Evolutionary conservation across 805 yeast genomes (phyloP).

Genomic region (Ogataea nitratoaversa): DNA sequence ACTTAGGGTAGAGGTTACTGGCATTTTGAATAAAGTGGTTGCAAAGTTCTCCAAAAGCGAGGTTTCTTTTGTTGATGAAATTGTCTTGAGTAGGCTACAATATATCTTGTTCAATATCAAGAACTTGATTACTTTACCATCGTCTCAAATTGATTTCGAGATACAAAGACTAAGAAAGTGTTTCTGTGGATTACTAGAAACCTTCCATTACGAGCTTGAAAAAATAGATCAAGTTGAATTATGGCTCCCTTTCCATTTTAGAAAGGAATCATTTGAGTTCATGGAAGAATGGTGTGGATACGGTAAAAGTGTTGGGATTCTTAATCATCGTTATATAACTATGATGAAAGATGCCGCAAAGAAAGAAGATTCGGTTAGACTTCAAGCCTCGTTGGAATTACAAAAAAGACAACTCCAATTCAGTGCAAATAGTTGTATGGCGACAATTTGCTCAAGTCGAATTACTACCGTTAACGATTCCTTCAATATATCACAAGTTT

Average conservation of each 20-base stretch:
- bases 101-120: slow-evolving; percentile 60
- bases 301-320: slow-evolving; percentile 59
- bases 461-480: slow-evolving; percentile 50
- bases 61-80: slow-evolving; percentile 55
- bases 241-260: slow-evolving; percentile 82
- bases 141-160: slow-evolving; percentile 60
- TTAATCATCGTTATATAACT: slow-evolving; percentile 60
- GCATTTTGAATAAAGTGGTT: slow-evolving; percentile 66
- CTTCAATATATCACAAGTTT: slow-evolving; percentile 63
- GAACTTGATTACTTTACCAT: slow-evolving; percentile 45
- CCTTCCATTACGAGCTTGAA: slow-evolving; percentile 55
- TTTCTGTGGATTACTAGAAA: slow-evolving; percentile 78
- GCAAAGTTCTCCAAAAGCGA: slow-evolving; percentile 54
- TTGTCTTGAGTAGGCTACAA: slow-evolving; percentile 63
- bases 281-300: slow-evolving; percentile 94
- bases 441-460: slow-evolving; percentile 72
- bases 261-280: slow-evolving; percentile 76
- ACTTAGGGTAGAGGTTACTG: slow-evolving; percentile 71
- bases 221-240: slow-evolving; percentile 40
- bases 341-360: slow-evolving; percentile 43
- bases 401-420: slow-evolving; percentile 67
- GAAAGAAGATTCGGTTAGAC: slow-evolving; percentile 40
- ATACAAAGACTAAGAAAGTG: slow-evolving; percentile 77
- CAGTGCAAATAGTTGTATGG: slow-evolving; percentile 80
- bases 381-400: slow-evolving; percentile 75